Base-by-base conservation (phyloP, 495 filamentous ascomycete species). In the Friedmanniomyces simplex region DNA sequence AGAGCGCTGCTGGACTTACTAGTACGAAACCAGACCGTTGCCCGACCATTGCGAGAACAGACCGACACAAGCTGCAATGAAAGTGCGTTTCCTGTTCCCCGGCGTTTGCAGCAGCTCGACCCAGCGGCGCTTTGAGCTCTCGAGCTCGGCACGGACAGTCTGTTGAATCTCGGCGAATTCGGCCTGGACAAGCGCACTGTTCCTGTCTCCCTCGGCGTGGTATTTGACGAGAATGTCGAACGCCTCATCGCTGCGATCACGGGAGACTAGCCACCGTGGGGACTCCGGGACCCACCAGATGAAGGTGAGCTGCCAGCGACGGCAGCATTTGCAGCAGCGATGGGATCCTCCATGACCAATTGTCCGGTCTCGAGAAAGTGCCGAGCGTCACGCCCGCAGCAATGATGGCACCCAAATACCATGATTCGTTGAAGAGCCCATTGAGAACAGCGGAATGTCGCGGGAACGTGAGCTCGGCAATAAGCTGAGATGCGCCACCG, bases 381-480 rank as follows among this genome's bases (percentile, higher is more conserved):
- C 39, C 39, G 14, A 43, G 39, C 4, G 39, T 43, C 39, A 43
- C 3, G 39, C 4, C 18, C 2, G 39, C 18, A 13, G 39, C 4
- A 2, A 43, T 2, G 18, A 43, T 43, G 4, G 39, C 39, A 5
- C 39, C 39, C 39, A 3, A 43, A 16, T 43, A 43, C 39, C 39
- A 43, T 16, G 14, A 5, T 5, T 3, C 39, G 4, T 43, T 3
- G 18, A 43, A 43, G 14, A 43, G 39, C 24, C 80, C 83, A 4
- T 81, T 86, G 58, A 88, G 65, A 41, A 84, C 74, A 14, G 80
- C 73, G 58, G 82, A 78, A 62, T 87, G 81, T 64, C 81, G 83
- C 20, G 84, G 85, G 66, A 85, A 79, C 0, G 74, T 77, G 22
- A 87, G 73, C 60, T 87, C 85, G 61, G 78, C 83, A 36, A 87